phyloP scores from a whole-genome alignment of 225 moss, liverwort and hornwort species.

The Pseudoscleropodium purum region DNA sequence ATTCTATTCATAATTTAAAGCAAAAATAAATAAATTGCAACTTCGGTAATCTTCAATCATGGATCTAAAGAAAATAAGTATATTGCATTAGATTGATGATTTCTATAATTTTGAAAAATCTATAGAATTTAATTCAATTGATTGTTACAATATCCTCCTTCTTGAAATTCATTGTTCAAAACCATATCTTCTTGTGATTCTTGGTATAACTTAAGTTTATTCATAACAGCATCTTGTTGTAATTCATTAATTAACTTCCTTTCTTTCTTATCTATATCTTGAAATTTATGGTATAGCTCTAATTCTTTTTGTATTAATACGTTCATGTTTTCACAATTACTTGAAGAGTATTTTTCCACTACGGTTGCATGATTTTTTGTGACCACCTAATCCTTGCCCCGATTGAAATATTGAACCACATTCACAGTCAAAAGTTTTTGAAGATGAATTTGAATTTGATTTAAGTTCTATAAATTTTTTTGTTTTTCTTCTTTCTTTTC shows the following conservation, averaged over 20 bases:
- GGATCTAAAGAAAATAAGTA: not conserved
- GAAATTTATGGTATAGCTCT: not conserved
- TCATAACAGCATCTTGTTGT: accelerated
- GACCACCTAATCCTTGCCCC: not conserved
- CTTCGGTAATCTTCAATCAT: not conserved
- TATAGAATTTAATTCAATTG: not conserved
- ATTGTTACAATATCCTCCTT: not conserved
- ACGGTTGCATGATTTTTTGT: not conserved
- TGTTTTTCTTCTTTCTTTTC: not conserved
- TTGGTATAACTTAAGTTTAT: not conserved
- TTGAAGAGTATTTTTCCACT: not conserved
- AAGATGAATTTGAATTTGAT: not conserved
- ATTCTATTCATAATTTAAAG: not conserved
- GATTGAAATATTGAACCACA: not conserved
- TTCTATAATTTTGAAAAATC: not conserved
- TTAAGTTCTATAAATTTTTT: not conserved
- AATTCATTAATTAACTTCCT: not conserved
- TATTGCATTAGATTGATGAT: not conserved
- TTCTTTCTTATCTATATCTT: not conserved
- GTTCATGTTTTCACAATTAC: not conserved
- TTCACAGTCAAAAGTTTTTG: not conserved
- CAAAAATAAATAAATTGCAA: not conserved
- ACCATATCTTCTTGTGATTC: not conserved
- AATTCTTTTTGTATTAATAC: not conserved
- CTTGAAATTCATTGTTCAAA: not conserved